phyloP scores from a whole-genome alignment of 108 stramenopile genomes.

The Cyclotella kingstonii region DNA sequence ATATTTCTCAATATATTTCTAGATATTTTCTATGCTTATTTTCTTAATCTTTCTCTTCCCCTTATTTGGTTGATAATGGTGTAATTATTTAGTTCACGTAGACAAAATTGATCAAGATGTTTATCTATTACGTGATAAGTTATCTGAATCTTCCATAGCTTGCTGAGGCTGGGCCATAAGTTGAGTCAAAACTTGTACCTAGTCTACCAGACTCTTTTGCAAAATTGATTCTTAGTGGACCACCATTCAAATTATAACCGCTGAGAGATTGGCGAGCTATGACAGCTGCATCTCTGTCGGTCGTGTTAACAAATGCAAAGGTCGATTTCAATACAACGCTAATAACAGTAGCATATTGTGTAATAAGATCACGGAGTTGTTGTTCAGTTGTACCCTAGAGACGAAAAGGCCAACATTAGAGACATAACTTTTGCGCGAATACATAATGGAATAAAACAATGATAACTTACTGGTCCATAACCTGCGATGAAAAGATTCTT shows the following conservation, averaged over 20 bases:
- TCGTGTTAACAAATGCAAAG: slow-evolving; percentile 84
- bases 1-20: neutral
- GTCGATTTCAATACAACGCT: slow-evolving; percentile 71
- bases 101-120: neutral
- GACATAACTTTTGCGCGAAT: neutral
- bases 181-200: slow-evolving; percentile 80
- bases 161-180: slow-evolving; percentile 47
- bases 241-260: slow-evolving; percentile 73
- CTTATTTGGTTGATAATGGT: neutral
- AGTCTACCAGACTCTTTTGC: slow-evolving; percentile 86
- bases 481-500: slow-evolving; percentile 88
- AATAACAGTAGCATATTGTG: slow-evolving; percentile 59
- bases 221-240: slow-evolving; percentile 80
- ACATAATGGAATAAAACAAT: neutral
- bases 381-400: slow-evolving; percentile 66
- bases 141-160: slow-evolving; percentile 26
- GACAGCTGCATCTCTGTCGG: slow-evolving; percentile 58
- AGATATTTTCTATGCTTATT: too few relatives aligned
- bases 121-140: neutral
- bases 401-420: neutral
- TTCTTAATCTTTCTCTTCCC: neutral
- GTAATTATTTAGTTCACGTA: neutral
- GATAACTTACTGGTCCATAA: slow-evolving; percentile 59
- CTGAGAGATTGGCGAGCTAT: slow-evolving; percentile 57
- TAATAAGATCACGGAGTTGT: slow-evolving; percentile 63